Base-by-base conservation (phyloP, 2,329 filamentous ascomycete species). In the Tolypocladium ovalisporum region DNA sequence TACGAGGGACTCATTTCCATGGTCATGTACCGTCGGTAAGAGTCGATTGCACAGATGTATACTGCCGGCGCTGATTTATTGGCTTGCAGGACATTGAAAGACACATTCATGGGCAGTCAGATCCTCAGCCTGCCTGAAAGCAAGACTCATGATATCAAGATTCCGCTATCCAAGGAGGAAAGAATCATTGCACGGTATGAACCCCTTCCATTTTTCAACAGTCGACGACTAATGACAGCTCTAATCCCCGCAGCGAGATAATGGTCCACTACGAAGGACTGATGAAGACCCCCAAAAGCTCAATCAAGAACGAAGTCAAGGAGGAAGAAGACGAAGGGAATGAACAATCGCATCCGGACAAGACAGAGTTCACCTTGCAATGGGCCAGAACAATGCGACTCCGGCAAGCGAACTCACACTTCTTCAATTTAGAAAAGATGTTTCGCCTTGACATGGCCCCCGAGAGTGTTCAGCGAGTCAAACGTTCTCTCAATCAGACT, bases 1-100 rank as follows among this genome's bases (percentile, higher is more conserved):
- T 65, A 70, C 9, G 66, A 65, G 0, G 56, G 58, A 0, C 32
- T 70, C 0, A 55, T 64, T 0, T 63, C 58, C 3, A 52, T 61
- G 19, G 52, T 71, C 6, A 70, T 70, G 66, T 60, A 66, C 19
- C 62, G 69, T 56, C 59, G 68, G 68, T 68, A 59, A 39, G 62
- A 6, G 10, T 3, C 36, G 13, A 13, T 13, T 3, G 7, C 6
- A 12, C 6, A 6, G 13, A 37, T 13, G 36, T 8, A 13, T 37
- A 12, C 36, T 37, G 10, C 13, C 13, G 9, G 36, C 36, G 9
- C 36, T 37, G 13, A 37, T 13, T 6, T 4, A 13, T 37, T 37
- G 36, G 36, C 8, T 1, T 1, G 7, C 5, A 71, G 70, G 22
- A 68, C 64, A 0, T 44, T 61, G 4, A 54, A 66, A 0, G 70